Evolutionary conservation across 768 basidiomycete genomes (phyloP), one percentile per base, ranked within the genome.

Genomic region (Hericium alpestre): DNA sequence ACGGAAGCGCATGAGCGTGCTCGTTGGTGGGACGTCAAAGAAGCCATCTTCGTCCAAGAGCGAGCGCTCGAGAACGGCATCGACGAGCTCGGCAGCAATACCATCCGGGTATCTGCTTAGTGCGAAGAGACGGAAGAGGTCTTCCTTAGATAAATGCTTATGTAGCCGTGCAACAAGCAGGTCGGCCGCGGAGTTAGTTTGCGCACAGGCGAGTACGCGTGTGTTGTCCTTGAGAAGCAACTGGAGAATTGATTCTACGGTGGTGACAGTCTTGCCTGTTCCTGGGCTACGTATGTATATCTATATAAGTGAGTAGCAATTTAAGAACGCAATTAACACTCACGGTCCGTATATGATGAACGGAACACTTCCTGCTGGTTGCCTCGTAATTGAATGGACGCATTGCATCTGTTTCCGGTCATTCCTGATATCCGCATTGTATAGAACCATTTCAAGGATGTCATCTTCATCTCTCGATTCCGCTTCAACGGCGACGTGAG

Each of bases 311-410:
- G 38, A 58, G 18, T 39, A 16, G 16, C n/a, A 20, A 40, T 15
- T 13, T 10, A 16, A 43, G 20, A 13, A 11, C 39, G 7, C 23
- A 37, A 22, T 6, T 13, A 25, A 1, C 1, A 70, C 83, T 66
- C 65, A 82, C 80, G 83, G 83, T 18, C 83, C 83, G 65, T 81
- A 84, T 15, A 85, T 70, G 13, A 82, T 67, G 60, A 85, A 84
- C 0, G 83, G 83, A 1, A 72, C 64, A 5, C 76, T 72, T 0
- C 83, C 81, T 0, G 72, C 69, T 13, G 70, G 66, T 38, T 71
- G 74, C 38, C 68, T 59, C 4, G 75, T 64, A 47, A 84, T 79
- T 0, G 78, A 72, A 4, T 66, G 62, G 0, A 84, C 79, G 0
- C 82, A 78, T 55, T 71, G 71, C 6, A 76, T 60, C 59, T 84